Conservation (phyloP, 768 basidiomycete species). For the Cytidiella melzeri region DNA sequence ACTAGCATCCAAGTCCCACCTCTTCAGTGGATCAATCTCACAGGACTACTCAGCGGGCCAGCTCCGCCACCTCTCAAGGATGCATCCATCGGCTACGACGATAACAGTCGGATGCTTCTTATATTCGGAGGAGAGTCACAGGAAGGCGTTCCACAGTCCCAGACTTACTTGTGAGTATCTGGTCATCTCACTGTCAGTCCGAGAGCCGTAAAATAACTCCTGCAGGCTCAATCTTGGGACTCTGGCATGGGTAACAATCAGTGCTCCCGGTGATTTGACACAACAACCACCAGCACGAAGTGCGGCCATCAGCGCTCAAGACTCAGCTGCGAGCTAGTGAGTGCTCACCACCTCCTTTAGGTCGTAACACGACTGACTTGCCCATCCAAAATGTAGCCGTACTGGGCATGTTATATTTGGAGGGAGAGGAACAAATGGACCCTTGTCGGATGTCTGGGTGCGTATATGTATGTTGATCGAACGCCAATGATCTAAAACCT, state of each 20-base stretch:
- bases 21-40: constrained; percentile 68
- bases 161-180: constrained; percentile 58
- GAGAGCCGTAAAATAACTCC: neutral
- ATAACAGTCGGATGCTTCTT: constrained; percentile 47
- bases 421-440: constrained; percentile 51
- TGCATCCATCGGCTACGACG: constrained; percentile 57
- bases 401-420: constrained; percentile 70
- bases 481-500: neutral
- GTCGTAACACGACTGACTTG: constrained; percentile 13
- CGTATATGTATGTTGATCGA: constrained; percentile 20
- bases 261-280: constrained; percentile 42
- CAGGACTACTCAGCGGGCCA: constrained; percentile 47
- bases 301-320: constrained; percentile 56
- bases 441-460: constrained; percentile 74
- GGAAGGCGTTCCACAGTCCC: constrained; percentile 52
- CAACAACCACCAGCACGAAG: constrained; percentile 55
- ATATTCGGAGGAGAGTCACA: constrained; percentile 75
- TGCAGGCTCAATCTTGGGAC: neutral
- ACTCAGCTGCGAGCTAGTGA: constrained; percentile 80
- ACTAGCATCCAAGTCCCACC: constrained; percentile 52
- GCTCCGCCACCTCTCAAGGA: constrained; percentile 62
- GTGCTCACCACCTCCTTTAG: constrained; percentile 25
- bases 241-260: constrained; percentile 50
- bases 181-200: neutral
- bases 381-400: constrained; percentile 39